phyloP scores from a whole-genome alignment of 176 grass and related monocot genomes.

The Aegilops sharonensis region DNA sequence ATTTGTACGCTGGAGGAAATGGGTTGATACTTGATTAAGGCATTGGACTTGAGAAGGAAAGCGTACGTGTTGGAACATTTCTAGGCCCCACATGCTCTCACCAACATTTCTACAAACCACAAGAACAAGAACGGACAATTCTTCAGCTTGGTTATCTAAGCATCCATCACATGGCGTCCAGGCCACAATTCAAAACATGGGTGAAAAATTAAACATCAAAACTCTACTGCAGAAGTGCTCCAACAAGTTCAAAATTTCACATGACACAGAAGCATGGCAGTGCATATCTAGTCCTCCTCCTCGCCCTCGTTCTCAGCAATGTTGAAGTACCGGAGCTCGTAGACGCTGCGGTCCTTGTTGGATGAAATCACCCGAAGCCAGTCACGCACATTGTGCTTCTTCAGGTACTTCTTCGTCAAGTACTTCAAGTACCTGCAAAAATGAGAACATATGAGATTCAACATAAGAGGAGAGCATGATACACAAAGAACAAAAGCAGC shows the following conservation, averaged over 20 bases:
- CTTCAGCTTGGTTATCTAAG: constrained; percentile 40
- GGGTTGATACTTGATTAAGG: too few species aligned
- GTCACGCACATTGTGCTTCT: constrained; percentile 90
- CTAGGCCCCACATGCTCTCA: not conserved
- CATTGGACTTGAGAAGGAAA: too few species aligned
- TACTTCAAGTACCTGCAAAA: constrained; percentile 78
- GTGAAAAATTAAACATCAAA: constrained; percentile 36
- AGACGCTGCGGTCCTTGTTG: constrained; percentile 69
- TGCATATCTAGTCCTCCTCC: constrained; percentile 64
- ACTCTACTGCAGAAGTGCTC: constrained; percentile 28
- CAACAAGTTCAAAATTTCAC: constrained; percentile 11
- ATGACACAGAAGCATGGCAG: constrained; percentile 5
- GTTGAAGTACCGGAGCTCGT: constrained; percentile 88
- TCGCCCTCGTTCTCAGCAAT: constrained; percentile 85
- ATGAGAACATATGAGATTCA: not conserved
- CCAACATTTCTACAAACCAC: not conserved
- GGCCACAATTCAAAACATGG: constrained; percentile 4
- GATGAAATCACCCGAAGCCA: constrained; percentile 76
- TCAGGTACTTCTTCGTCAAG: constrained; percentile 88
- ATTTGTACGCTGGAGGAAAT: too few species aligned
- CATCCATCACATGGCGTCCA: constrained; percentile 25
- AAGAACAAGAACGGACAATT: not conserved
- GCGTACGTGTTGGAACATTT: too few species aligned
- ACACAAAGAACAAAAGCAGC: not conserved
- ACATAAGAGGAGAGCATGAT: not conserved